Base-by-base conservation (phyloP, 2,329 filamentous ascomycete genomes). In the Exophiala xenobiotica region DNA sequence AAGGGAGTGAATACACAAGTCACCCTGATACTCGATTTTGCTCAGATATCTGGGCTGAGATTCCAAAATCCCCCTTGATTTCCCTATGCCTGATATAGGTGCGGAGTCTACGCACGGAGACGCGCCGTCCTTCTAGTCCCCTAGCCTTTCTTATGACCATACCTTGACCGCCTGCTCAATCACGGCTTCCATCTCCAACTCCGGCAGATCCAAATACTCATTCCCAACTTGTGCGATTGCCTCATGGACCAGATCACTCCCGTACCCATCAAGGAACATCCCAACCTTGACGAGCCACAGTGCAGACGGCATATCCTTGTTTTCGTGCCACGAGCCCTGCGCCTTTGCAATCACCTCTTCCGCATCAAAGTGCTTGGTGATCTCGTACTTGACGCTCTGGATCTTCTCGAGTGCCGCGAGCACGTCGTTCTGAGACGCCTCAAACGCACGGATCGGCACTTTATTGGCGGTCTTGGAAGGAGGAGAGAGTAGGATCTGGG, bases 391-490 rank as follows among this genome's bases (percentile, higher is more conserved):
- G 2, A 20, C 33, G 5, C 38, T 23, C 33, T 53, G 51, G 11
- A 51, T 2, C 31, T 37, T 26, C 33, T 57, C 39, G 2, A 53
- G 66, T 19, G 65, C 47, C 0, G 57, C 64, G 1, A 71, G 40
- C 1, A 75, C 46, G 23, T 68, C 46, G 11, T 70, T 70, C 63
- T 80, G 78, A 0, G 74, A 72, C 7, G 73, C 64, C 5, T 69
- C 64, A 5, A 71, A 63, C 14, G 74, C 72, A 3, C 74, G 63
- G 16, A 79, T 65, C 50, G 69, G 73, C 1, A 62, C 51, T 3
- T 73, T 69, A 61, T 84, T 82, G 63, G 73, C 74, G 16, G 80
- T 82, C 60, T 78, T 72, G 2, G 77, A 71, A 0, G 70, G 72
- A 45, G 80, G 72, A 45, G 80, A 68, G 6, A 60, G 49, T 1